Conservation (phyloP, 441 rosid species). For the Pelargonium hybrid region DNA sequence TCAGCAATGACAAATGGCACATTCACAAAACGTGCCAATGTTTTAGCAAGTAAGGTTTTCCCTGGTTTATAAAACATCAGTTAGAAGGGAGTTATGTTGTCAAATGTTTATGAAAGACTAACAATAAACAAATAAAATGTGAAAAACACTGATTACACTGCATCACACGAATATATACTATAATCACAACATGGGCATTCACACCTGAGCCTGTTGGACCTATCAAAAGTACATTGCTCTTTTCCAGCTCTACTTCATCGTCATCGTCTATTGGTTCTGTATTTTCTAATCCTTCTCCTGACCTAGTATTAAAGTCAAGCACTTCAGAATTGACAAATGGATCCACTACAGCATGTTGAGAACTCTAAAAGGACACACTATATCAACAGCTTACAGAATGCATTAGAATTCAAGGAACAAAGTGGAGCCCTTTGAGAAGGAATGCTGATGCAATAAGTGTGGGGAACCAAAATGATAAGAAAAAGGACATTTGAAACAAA, state of each 20-base stretch:
- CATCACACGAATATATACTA: not conserved
- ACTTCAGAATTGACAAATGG: conserved; percentile 22
- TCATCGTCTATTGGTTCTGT: conserved; percentile 42
- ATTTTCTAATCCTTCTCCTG: conserved; percentile 49
- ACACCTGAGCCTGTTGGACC: conserved; percentile 96
- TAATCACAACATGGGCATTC: conserved; percentile 16
- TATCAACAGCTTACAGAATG: not conserved
- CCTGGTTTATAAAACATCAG: conserved; percentile 44
- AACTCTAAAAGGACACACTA: not conserved
- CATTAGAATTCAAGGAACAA: not conserved
- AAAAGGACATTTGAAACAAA: conserved; percentile 32
- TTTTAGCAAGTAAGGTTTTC: conserved; percentile 90
- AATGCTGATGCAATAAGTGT: conserved; percentile 5
- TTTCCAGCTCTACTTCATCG: conserved; percentile 76
- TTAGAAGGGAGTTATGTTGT: conserved; percentile 13
- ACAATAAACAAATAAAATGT: not conserved
- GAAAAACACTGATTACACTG: conserved; percentile 9
- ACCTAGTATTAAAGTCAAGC: conserved; percentile 52
- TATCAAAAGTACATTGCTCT: conserved; percentile 90
- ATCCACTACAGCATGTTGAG: not conserved
- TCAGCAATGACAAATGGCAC: conserved; percentile 97
- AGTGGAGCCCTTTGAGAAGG: not conserved
- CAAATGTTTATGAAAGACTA: not conserved
- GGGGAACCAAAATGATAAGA: not conserved
- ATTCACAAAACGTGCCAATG: conserved; percentile 86